Base-by-base conservation (phyloP, 2,329 filamentous ascomycete genomes). In the Fusarium camptoceras region DNA sequence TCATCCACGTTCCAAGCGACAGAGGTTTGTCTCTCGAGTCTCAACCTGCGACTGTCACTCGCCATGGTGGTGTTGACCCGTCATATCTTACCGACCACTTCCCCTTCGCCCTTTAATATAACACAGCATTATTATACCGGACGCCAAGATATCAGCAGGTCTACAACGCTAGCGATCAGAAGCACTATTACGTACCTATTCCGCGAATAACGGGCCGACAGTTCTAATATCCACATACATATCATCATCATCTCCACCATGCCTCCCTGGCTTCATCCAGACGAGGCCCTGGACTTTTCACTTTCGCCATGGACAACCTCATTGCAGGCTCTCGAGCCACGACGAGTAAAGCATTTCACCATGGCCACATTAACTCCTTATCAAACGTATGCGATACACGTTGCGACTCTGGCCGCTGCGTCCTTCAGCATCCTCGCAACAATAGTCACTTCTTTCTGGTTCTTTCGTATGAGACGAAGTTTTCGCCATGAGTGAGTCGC, bases 391-490 rank as follows among this genome's bases (percentile, higher is more conserved):
- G 51, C 41, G 4, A 68, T 79, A 10, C 64, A 76, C 18, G 24
- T 76, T 6, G 66, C 74, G 3, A 78, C 85, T 1, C 72, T 89
- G 20, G 72, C 77, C 6, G 75, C 82, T 25, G 80, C 83, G 6
- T 79, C 82, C 2, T 63, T 89, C 68, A 92, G 90, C 72, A 80
- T 92, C 31, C 55, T 85, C 5, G 83, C 87, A 14, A 86, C 86
- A 0, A 72, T 88, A 9, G 75, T 87, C 30, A 85, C 89, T 4
- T 85, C 91, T 42, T 92, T 91, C 79, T 94, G 90, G 89, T 94
- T 94, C 75, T 82, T 88, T 60, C 85, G 88, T 66, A 94, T 94
- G 90, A 86, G 88, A 70, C 86, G 91, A 74, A 89, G 86, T 68
- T 94, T 94, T 77, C 87, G 92, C 47, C 91, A 94, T 64, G 73